Conservation (phyloP, 768 basidiomycete genomes). For the Leccinum imitatum region DNA sequence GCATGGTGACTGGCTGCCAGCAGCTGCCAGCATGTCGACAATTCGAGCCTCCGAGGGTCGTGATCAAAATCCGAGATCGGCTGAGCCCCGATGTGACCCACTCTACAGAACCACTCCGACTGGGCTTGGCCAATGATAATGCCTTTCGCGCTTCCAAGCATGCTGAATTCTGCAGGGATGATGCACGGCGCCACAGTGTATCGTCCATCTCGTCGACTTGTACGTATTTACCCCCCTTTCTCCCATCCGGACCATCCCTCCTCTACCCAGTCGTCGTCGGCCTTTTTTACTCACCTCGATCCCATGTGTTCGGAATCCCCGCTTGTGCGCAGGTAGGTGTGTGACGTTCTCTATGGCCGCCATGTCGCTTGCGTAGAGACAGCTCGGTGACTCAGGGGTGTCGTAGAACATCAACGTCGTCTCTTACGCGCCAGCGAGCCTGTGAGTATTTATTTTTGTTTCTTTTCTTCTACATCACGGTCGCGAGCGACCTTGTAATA, state of each 20-base stretch:
- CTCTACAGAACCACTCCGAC: background rate
- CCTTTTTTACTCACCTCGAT: background rate
- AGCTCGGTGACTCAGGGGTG: conserved; percentile 33
- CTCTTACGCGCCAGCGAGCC: conserved; percentile 43
- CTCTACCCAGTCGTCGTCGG: background rate
- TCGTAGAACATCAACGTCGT: conserved; percentile 46
- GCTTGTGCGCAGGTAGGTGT: conserved; percentile 29
- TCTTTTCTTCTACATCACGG: background rate
- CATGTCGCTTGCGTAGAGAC: conserved; percentile 35
- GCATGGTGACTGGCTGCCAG: no score
- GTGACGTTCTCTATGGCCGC: conserved; percentile 39
- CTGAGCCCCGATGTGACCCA: background rate
- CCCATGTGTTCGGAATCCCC: background rate
- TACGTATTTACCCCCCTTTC: conserved; percentile 12
- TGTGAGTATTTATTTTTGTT: conserved; percentile 29
- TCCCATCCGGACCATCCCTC: background rate
- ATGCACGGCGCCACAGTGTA: conserved; percentile 41
- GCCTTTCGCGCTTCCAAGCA: conserved; percentile 37
- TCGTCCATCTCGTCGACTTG: conserved; percentile 48
- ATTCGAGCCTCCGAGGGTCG: background rate
- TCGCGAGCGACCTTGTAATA: background rate
- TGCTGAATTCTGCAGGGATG: conserved; percentile 38
- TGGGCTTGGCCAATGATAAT: background rate
- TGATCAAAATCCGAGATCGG: background rate
- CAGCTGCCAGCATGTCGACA: background rate